Conservation (phyloP, 495 filamentous ascomycete genomes). For the Aspergillus cavernicola region DNA sequence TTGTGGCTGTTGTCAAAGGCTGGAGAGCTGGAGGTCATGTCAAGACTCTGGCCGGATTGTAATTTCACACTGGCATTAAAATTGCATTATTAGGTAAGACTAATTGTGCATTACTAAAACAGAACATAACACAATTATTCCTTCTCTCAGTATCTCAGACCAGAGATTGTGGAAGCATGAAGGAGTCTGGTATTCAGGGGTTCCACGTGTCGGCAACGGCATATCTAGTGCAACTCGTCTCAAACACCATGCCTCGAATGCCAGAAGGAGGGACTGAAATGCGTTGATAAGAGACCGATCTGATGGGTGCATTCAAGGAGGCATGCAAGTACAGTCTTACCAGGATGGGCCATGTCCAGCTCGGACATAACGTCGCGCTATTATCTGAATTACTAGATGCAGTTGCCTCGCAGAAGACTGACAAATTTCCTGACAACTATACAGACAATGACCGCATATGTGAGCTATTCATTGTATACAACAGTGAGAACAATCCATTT, state of each 20-base stretch:
- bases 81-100: too few species aligned
- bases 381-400: constrained; percentile 45
- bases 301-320: constrained; percentile 42
- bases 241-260: constrained; percentile 29
- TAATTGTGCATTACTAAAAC: too few species aligned
- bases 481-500: constrained; percentile 51
- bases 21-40: too few species aligned
- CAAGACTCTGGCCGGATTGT: too few species aligned
- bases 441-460: constrained; percentile 48
- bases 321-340: constrained; percentile 26
- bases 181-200: too few species aligned
- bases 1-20: too few species aligned
- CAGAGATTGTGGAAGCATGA: too few species aligned
- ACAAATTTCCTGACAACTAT: neutral
- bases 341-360: constrained; percentile 24
- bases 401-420: neutral
- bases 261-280: constrained; percentile 39
- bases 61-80: too few species aligned
- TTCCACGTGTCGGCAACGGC: constrained; percentile 49
- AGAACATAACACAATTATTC: too few species aligned
- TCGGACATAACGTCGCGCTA: constrained; percentile 25
- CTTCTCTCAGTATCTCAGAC: too few species aligned
- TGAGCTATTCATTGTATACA: constrained; percentile 49
- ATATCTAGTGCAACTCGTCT: constrained; percentile 50
- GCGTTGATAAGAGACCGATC: constrained; percentile 43